phyloP scores from a whole-genome alignment of 306 rosid species.

The Pyrus bretschneideri region DNA sequence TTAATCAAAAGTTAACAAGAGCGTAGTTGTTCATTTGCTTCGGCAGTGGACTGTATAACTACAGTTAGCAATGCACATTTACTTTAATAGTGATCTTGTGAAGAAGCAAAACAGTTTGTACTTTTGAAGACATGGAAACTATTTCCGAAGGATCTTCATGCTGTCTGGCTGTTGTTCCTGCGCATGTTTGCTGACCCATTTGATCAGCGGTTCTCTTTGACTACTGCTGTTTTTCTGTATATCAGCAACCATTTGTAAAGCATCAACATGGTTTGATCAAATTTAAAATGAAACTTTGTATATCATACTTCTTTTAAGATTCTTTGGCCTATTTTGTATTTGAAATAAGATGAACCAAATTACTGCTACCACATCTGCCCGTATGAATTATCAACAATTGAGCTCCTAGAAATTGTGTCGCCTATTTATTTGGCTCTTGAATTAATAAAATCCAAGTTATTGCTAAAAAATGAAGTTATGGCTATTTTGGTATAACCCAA shows the following conservation, averaged over 20 bases:
- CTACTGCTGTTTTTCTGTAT: background rate
- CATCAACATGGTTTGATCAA: background rate
- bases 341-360: too few relatives aligned
- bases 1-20: background rate
- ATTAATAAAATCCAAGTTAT: background rate
- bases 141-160: background rate
- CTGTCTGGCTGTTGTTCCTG: background rate
- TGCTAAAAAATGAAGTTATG: background rate
- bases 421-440: background rate
- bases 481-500: background rate
- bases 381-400: background rate
- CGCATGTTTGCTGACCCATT: background rate
- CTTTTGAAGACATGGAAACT: background rate
- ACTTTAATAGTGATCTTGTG: background rate
- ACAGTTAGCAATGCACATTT: background rate
- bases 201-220: background rate
- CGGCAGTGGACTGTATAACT: background rate
- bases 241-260: background rate
- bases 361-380: too few relatives aligned
- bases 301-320: background rate
- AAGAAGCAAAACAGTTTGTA: background rate
- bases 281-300: background rate
- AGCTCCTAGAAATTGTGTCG: background rate
- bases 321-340: background rate
- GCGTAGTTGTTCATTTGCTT: background rate